Base-by-base conservation (phyloP, 2,329 filamentous ascomycete species). In the Trichoderma sp. region DNA sequence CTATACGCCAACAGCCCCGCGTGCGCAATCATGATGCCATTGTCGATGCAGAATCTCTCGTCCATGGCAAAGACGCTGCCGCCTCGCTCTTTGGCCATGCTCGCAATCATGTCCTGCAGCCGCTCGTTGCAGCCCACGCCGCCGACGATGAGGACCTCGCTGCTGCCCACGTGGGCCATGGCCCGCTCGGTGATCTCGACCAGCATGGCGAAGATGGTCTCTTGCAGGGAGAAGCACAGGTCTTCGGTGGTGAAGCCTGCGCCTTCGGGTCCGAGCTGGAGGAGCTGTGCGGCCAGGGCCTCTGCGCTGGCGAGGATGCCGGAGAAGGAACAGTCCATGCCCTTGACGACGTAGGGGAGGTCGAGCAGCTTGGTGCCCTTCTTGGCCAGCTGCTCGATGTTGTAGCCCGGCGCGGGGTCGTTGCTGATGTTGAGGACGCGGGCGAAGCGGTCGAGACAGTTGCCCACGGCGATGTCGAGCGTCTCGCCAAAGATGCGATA, bases 21-120 rank as follows among this genome's bases (percentile, higher is more conserved):
- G 84, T 99, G 96, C 1, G 97, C 97, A 86, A 99, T 99, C 97
- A 99, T 99, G 82, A 99, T 98, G 66, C 97, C 97, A 81, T 99
- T 99, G 85, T 99, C 97, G 80, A 99, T 99, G 83, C 97, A 99
- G 83, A 98, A 99, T 63, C 97, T 89, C 87, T 99, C 97, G 83
- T 99, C 97, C 0, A 96, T 98, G 29, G 97, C 95, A 85, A 94
- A 98, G 4, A 98, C 94, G 80, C 91, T 95, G 4, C 97, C 97
- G 71, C 95, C 94, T 50, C 97, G 88, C 83, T 98, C 95, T 62
- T 88, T 88, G 18, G 95, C 96, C 97, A 99, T 99, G 64, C 93
- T 88, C 18, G 94, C 95, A 97, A 99, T 99, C 97, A 99, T 99
- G 81, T 97, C 91, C 86, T 99, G 97, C 79, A 99, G 83, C 4